Evolutionary conservation across 2,329 filamentous ascomycete species (phyloP).

Genomic region (Diplodia seriata): DNA sequence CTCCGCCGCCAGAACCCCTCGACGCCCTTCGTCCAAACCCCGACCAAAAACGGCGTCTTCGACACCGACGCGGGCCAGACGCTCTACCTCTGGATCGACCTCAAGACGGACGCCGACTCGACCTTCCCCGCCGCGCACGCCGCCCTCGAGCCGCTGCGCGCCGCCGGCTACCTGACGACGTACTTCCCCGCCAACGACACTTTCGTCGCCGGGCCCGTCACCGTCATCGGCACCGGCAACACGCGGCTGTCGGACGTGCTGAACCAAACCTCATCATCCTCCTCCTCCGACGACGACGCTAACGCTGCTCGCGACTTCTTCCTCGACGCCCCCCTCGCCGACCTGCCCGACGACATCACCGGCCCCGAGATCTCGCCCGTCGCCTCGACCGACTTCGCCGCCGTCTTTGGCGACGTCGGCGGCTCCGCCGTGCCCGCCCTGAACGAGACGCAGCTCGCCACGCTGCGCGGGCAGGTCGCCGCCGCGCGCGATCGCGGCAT

Average conservation of each 20-base stretch:
- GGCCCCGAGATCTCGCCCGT: slow-evolving; percentile 61
- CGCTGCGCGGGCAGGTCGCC: slow-evolving; percentile 60
- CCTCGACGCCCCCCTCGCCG: slow-evolving; percentile 63
- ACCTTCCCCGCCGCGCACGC: slow-evolving; percentile 64
- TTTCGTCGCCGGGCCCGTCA: slow-evolving; percentile 60
- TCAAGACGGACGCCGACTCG: slow-evolving; percentile 64
- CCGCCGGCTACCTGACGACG: slow-evolving; percentile 60
- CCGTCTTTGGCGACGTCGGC: slow-evolving; percentile 50
- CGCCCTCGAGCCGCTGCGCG: slow-evolving; percentile 64
- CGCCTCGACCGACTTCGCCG: slow-evolving; percentile 60
- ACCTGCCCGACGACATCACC: slow-evolving; percentile 58
- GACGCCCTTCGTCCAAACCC: slow-evolving; percentile 51
- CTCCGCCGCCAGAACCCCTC: slow-evolving; percentile 64
- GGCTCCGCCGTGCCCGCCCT: slow-evolving; percentile 42
- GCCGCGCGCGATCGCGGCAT: slow-evolving; percentile 65
- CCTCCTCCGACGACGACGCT: slow-evolving; percentile 47
- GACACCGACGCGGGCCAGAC: slow-evolving; percentile 66
- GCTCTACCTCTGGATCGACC: slow-evolving; percentile 69
- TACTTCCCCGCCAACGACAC: slow-evolving; percentile 57
- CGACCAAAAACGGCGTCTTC: slow-evolving; percentile 58
- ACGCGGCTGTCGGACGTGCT: slow-evolving; percentile 59
- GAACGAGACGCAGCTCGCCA: slow-evolving; percentile 58
- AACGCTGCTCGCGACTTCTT: slow-evolving; percentile 61
- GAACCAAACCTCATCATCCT: no score
- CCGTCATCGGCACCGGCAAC: slow-evolving; percentile 68